Conservation (phyloP, 768 basidiomycete genomes). For the Royoungia palumana region DNA sequence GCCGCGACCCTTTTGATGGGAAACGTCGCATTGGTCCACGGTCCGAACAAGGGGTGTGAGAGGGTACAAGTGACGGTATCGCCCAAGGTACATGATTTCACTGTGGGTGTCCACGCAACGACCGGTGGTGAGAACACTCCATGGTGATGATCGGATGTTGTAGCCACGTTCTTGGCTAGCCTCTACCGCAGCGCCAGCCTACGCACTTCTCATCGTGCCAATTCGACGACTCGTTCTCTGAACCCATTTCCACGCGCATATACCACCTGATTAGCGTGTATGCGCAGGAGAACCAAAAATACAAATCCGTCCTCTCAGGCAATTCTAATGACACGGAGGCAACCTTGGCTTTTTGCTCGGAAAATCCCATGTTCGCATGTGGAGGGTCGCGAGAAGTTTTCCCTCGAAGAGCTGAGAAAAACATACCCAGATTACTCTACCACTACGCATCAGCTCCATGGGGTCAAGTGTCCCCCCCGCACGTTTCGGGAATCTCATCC, state of each 20-base stretch:
- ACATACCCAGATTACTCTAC: no score
- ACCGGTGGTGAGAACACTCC: slow-evolving; percentile 10
- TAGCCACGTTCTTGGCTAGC: no score
- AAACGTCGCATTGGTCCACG: slow-evolving; percentile 7
- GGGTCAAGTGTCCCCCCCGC: not conserved
- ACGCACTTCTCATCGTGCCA: no score
- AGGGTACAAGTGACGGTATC: slow-evolving; percentile 11
- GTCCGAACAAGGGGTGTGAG: slow-evolving; percentile 1
- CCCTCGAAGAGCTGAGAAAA: slow-evolving; percentile 2
- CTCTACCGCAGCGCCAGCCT: no score
- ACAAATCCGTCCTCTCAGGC: no score
- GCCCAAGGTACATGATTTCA: not conserved
- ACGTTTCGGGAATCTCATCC: not conserved
- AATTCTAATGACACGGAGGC: no score
- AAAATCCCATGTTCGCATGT: not conserved
- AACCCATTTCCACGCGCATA: no score
- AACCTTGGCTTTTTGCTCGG: not conserved
- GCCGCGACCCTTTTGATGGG: slow-evolving; percentile 22
- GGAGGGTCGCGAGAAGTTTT: not conserved
- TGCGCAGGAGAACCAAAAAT: not conserved
- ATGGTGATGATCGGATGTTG: slow-evolving; percentile 1
- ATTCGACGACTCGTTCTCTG: no score
- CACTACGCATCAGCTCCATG: no score
- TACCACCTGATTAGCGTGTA: no score
- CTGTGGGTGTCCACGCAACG: slow-evolving; percentile 5